Percentiles rank a stretch among this genome's conserved stretches.
These are phyloP conservation scores for Metschnikowia rubicola DNA, from an alignment of 805 yeast genomes.

Conservation along the genomic window DNA sequence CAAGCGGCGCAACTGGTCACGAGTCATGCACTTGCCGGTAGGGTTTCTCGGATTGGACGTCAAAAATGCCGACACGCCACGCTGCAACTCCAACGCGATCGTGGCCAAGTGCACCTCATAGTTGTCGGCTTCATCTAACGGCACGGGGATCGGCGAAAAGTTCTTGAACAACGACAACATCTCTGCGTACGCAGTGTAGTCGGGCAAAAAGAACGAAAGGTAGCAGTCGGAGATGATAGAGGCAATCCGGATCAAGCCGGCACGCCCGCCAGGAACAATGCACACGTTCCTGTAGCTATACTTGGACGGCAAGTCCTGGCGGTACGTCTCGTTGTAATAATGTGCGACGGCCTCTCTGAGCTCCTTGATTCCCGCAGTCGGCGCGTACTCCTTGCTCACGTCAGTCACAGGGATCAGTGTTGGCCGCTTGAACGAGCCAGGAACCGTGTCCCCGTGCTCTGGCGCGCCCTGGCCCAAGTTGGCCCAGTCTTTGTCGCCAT, in stretches of 20 bases:
- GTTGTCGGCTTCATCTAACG: constrained; percentile 53
- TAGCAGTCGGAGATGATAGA: constrained; percentile 58
- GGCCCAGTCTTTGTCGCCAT: constrained; percentile 45
- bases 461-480: constrained; percentile 66
- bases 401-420: constrained; percentile 44
- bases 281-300: constrained; percentile 60
- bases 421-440: constrained; percentile 57
- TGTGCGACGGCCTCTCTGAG: constrained; percentile 58
- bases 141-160: constrained; percentile 62
- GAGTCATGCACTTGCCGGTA: constrained; percentile 52
- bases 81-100: constrained; percentile 47
- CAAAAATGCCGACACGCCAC: constrained; percentile 57
- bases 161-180: constrained; percentile 61
- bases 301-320: constrained; percentile 46
- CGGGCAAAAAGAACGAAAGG: constrained; percentile 57
- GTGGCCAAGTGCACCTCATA: constrained; percentile 53
- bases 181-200: constrained; percentile 63
- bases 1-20: constrained; percentile 43
- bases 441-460: constrained; percentile 55
- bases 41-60: constrained; percentile 65
- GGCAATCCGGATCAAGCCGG: constrained; percentile 60
- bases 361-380: constrained; percentile 55
- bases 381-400: constrained; percentile 53
- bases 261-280: constrained; percentile 63
- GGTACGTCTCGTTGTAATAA: constrained; percentile 52